Conservation (phyloP, 495 filamentous ascomycete species). For the Copromyces sp. region DNA sequence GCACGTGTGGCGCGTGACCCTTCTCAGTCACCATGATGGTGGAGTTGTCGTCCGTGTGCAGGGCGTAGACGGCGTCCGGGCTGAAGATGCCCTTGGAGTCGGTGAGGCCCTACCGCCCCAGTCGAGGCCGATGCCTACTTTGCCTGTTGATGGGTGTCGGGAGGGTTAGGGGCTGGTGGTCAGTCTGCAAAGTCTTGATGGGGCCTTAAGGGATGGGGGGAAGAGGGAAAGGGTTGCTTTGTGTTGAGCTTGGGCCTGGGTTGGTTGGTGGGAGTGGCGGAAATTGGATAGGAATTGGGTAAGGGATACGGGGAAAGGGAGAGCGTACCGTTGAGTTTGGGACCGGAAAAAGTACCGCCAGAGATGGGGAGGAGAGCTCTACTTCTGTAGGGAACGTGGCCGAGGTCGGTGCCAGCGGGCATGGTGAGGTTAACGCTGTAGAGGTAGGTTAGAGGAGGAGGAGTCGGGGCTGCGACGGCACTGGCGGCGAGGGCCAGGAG, state of each 20-base stretch:
- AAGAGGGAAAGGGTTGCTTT: too few species aligned
- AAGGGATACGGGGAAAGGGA: not conserved
- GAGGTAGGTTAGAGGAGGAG: conserved; percentile 9
- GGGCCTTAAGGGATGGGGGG: too few species aligned
- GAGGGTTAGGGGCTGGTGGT: not conserved
- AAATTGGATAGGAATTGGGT: not conserved
- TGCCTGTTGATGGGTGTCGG: not conserved
- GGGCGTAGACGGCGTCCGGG: conserved; percentile 12
- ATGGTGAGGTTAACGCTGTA: conserved; percentile 20
- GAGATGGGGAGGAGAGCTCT: conserved; percentile 12
- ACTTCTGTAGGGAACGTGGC: conserved; percentile 10
- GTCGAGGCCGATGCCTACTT: conserved; percentile 9
- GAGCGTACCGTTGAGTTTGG: conserved; percentile 4
- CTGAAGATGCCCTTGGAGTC: conserved; percentile 12
- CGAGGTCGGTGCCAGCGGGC: conserved; percentile 8
- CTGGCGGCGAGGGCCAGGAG: conserved; percentile 3
- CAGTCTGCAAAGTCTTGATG: too few species aligned
- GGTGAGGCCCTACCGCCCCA: conserved; percentile 15
- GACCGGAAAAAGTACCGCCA: conserved; percentile 14
- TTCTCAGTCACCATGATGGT: conserved; percentile 12
- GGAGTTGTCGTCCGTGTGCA: conserved; percentile 10
- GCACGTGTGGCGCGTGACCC: conserved; percentile 9
- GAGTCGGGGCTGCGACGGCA: conserved; percentile 3
- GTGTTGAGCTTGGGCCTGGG: too few species aligned
- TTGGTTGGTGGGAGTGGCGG: too few species aligned